Evolutionary conservation across 192 early-diverging fungal species (phyloP), one percentile per base, ranked within the genome.

Genomic region (Dispira simplex): DNA sequence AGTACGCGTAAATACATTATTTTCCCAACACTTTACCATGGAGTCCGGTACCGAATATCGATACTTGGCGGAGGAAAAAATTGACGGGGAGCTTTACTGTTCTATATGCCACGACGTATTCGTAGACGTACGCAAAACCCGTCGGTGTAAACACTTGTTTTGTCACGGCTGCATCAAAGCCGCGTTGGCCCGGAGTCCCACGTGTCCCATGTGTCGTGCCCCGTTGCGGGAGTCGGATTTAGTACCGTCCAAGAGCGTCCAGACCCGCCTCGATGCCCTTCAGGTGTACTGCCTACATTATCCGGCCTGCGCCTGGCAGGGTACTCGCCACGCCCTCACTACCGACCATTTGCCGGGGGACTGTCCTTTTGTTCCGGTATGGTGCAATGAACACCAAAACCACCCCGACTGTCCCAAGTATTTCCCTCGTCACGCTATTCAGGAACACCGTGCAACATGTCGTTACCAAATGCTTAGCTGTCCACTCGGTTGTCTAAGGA

Each of bases 101-200:
- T 49, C 66, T 23, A 67, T 67, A 47, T 67, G 66, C 14, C 66
- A 67, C 46, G 66, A 67, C 21, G 66, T 67, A 16, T 67, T 65
- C 46, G 56, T 46, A 48, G 44, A 16, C 32, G 66, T 67, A n/a
- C 54, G 64, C 43, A 45, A 32, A 25, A 63, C 63, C n/a, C 20
- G 63, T 21, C 14, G 62, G 32, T 67, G 66, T 44, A 59, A 48
- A 14, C 66, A 67, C 53, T 28, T 64, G 63, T 67, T 67, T 59
- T 67, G 66, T 48, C 64, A 67, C 32, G 46, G 21, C 52, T 67
- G 66, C 28, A 67, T 67, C 28, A 1, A 25, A 23, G 47, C 62
- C 47, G 66, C 66, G 16, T 28, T 67, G 25, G 64, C 44, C 25
- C 43, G 27, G 23, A 63, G 49, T 28, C 47, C 45, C 23, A 39